phyloP scores from a whole-genome alignment of 768 basidiomycete species.

The Porphyrellus cyaneotinctus region DNA sequence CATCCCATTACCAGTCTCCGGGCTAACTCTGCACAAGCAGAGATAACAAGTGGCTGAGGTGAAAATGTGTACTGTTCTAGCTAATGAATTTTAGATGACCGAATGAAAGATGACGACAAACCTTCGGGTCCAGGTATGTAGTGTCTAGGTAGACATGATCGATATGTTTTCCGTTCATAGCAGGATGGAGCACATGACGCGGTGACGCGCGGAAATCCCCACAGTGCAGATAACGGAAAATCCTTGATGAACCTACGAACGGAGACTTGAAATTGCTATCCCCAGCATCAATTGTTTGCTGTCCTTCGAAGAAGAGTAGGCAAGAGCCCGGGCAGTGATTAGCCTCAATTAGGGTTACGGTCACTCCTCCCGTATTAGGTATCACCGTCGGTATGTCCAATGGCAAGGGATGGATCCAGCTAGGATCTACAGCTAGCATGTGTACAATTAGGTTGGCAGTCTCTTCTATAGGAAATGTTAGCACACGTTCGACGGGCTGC shows the following conservation, averaged over 20 bases:
- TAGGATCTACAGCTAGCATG: conserved; percentile 83
- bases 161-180: conserved; percentile 72
- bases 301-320: conserved; percentile 91
- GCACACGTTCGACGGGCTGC: not conserved
- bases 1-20: conserved; percentile 49
- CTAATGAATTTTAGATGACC: conserved; percentile 1
- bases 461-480: conserved; percentile 41
- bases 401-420: conserved; percentile 87
- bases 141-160: conserved; percentile 94
- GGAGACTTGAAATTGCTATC: conserved; percentile 73
- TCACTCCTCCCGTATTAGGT: conserved; percentile 80
- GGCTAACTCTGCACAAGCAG: conserved; percentile 86
- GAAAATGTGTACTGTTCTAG: conserved; percentile 80
- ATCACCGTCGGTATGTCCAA: conserved; percentile 71
- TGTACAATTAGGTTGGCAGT: conserved; percentile 91
- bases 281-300: conserved; percentile 83
- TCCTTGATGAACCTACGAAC: conserved; percentile 61
- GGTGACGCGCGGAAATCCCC: conserved; percentile 93
- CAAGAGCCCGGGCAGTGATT: conserved; percentile 98
- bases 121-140: conserved; percentile 90
- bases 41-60: conserved; percentile 89
- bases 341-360: conserved; percentile 92
- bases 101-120: conserved; percentile 16
- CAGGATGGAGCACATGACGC: conserved; percentile 78
- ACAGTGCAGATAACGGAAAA: conserved; percentile 91